Percentiles rank a stretch among this genome's conserved stretches.
Evolutionary conservation across 352 stramenopile genomes (phyloP).

Genomic region (Phytophthora citricola): DNA sequence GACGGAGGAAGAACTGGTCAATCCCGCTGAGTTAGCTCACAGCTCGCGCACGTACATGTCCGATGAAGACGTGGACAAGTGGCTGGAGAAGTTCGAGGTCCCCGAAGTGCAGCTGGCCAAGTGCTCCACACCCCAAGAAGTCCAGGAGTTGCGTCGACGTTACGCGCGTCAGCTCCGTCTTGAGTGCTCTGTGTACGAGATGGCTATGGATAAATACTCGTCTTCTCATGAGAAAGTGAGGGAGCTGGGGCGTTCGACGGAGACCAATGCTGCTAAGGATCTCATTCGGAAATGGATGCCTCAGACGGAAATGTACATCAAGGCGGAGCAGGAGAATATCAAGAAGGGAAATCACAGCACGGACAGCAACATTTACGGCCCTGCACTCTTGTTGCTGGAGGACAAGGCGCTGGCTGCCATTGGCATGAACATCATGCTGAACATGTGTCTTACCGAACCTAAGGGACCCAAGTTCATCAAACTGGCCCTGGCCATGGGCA

Average conservation of each 20-base stretch:
- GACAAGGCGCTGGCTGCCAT: slow-evolving; percentile 62
- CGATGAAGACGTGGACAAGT: slow-evolving; percentile 80
- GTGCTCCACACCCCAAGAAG: slow-evolving; percentile 52
- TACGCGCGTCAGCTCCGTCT: slow-evolving; percentile 81
- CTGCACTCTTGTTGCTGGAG: slow-evolving; percentile 66
- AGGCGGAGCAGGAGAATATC: slow-evolving; percentile 62
- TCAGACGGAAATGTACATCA: slow-evolving; percentile 47
- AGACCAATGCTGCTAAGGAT: slow-evolving; percentile 67
- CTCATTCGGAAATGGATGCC: slow-evolving; percentile 73
- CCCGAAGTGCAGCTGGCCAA: slow-evolving; percentile 55
- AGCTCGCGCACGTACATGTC: slow-evolving; percentile 55
- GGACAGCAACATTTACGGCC: slow-evolving; percentile 80
- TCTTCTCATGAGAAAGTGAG: slow-evolving; percentile 56
- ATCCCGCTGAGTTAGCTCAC: slow-evolving; percentile 11
- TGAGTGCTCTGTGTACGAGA: slow-evolving; percentile 83
- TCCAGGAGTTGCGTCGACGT: slow-evolving; percentile 64
- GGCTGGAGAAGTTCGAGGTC: slow-evolving; percentile 67
- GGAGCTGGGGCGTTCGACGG: slow-evolving; percentile 48
- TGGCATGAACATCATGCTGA: slow-evolving; percentile 76
- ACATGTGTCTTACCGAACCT: slow-evolving; percentile 69
- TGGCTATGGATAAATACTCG: slow-evolving; percentile 77
- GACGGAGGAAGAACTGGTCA: slow-evolving; percentile 20
- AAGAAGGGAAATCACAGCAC: slow-evolving; percentile 57
- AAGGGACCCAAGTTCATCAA: slow-evolving; percentile 87
- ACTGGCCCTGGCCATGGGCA: slow-evolving; percentile 74